Conservation (phyloP, 2,329 filamentous ascomycete species). For the Curvularia sp. region DNA sequence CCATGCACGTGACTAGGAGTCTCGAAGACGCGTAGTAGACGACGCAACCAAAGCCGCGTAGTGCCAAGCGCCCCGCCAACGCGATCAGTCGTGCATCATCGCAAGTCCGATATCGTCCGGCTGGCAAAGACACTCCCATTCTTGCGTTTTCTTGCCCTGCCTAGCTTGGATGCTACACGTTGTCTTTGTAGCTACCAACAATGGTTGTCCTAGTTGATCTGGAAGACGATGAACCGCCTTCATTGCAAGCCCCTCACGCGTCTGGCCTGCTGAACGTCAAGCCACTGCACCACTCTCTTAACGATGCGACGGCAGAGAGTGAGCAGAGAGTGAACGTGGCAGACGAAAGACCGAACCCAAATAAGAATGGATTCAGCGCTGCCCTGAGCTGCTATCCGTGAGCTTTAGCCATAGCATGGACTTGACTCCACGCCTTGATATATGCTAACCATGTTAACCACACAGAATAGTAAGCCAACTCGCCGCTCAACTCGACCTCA, state of each 20-base stretch:
- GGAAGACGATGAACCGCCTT: slow-evolving; percentile 49
- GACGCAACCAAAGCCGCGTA: slow-evolving; percentile 10
- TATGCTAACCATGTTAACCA: slow-evolving; percentile 39
- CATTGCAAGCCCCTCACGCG: slow-evolving; percentile 29
- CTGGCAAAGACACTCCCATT: slow-evolving; percentile 10
- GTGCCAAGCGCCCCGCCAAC: slow-evolving; percentile 26
- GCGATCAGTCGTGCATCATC: slow-evolving; percentile 20
- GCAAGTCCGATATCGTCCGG: slow-evolving; percentile 21
- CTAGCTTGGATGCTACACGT: slow-evolving; percentile 41
- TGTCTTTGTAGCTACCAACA: slow-evolving; percentile 24
- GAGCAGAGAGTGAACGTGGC: slow-evolving; percentile 23
- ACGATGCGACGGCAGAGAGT: slow-evolving; percentile 12
- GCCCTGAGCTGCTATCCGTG: slow-evolving; percentile 74
- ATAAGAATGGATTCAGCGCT: slow-evolving; percentile 66
- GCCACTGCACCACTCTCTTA: slow-evolving; percentile 40
- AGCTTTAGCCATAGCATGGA: slow-evolving; percentile 52
- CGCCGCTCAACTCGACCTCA: slow-evolving; percentile 80
- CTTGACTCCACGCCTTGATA: slow-evolving; percentile 33
- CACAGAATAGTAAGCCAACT: slow-evolving; percentile 77
- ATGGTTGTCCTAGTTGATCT: slow-evolving; percentile 57
- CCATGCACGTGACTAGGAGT: background rate
- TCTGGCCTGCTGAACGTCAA: slow-evolving; percentile 31
- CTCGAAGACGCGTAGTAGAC: background rate
- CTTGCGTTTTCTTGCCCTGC: slow-evolving; percentile 8
- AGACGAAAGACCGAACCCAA: slow-evolving; percentile 56